Evolutionary conservation across 2,329 filamentous ascomycete species (phyloP), one percentile per base, ranked within the genome.

Genomic region (Aspergillus viridinutans): DNA sequence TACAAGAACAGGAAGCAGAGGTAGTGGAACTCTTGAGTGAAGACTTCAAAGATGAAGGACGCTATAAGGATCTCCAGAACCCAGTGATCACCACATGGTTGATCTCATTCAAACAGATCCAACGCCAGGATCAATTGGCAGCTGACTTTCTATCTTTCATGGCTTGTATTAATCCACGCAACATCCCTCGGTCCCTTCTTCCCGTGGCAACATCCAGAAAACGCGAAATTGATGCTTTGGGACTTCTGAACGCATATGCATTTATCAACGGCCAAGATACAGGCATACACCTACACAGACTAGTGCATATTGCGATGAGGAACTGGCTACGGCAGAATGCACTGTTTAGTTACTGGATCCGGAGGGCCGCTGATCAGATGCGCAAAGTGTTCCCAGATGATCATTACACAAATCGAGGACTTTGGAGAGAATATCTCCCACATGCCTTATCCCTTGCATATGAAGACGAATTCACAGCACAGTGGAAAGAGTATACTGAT

Each of bases 61-160:
- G 56, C 2, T 61, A 61, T 17, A 40, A 53, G 4, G 45, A 50
- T 9, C 25, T 57, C 6, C 35, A 26, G 14, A 61, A 58, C 10
- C 55, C 59, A 8, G 52, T 61, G 3, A 32, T 50, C 1, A 38
- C 43, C 0, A 63, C 61, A 0, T 63, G 55, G 59, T 32, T 58
- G 0, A 52, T 59, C 14, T 61, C 55, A 9, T 61, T 63, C 14
- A 14, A 54, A 2, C 50, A 58, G 23, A 55, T 63, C 10, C 64
- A 59, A 45, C 47, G 55, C 21, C 35, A 62, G 14, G 58, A 76
- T 57, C 45, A 54, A 20, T 52, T 73, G n/a, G 75, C 74, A 6
- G 64, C 64, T 1, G 64, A 73, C 17, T 71, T 71, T 51, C 62
- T 77, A 23, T 72, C 62, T 10, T 70, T 72, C 12, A 72, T 76